Evolutionary conservation across 2,329 filamentous ascomycete species (phyloP), one percentile per base, ranked within the genome.

Genomic region (Celoporthe dispersa): DNA sequence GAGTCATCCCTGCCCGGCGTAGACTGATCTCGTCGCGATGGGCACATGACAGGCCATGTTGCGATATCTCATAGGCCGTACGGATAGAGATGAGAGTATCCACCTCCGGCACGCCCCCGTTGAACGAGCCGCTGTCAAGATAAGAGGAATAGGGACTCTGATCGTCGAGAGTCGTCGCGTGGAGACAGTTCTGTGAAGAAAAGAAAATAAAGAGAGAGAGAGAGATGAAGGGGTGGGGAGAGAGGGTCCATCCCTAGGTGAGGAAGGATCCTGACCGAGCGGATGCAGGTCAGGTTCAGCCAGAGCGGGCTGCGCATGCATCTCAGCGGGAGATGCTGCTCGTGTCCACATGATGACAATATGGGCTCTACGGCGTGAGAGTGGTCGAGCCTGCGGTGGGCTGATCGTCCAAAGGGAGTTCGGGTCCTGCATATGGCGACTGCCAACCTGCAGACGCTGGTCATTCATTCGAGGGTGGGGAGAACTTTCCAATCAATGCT

Each of bases 41-140:
- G 44, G 62, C 60, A 31, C 59, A 57, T 67, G 60, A 69, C 66
- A 66, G 61, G 70, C 68, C 68, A 28, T 48, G 39, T 53, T 51
- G 39, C 59, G 64, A 48, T 41, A 67, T 61, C 70, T 67, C 60
- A 71, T 71, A 71, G 70, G 70, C 68, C 37, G 57, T 41, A 39
- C 37, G 28, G 41, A 53, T 28, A 66, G 48, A 67, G 69, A 53
- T 63, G 70, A 65, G 33, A 39, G 55, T 59, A 62, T 41, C 63
- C 69, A 66, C 55, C 67, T 68, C 62, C 68, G 68, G 70, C 63
- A 67, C 67, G 64, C 64, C 51, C 41, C 70, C 51, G 62, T 67
- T 64, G n/a, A 64, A 31, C 28, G 14, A 19, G 28, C 53, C 53
- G 53, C 53, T 57, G 53, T 57, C 53, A 22, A 19, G 28, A 57